These are phyloP conservation scores for Candida odintsovae DNA, from an alignment of 805 yeast genomes.

Conservation along the genomic window DNA sequence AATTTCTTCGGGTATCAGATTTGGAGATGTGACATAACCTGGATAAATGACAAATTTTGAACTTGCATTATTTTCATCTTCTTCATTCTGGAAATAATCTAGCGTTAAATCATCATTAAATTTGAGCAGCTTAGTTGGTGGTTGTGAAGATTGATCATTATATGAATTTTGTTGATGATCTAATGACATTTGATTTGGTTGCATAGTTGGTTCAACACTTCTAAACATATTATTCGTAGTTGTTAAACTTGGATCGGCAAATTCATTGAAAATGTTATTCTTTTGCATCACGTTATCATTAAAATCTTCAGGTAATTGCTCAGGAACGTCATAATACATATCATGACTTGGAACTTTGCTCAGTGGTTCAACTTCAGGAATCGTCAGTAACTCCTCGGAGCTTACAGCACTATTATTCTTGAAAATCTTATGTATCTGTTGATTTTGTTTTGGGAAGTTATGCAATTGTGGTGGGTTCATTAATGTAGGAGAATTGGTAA, in stretches of 20 bases:
- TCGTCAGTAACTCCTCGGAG: constrained; percentile 21
- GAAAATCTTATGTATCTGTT: constrained; percentile 10
- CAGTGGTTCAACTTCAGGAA: constrained; percentile 14
- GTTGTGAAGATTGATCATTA: constrained; percentile 3
- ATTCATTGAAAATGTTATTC: constrained; percentile 19
- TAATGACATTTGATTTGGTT: neutral
- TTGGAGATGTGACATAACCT: constrained; percentile 8
- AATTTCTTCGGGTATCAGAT: constrained; percentile 20
- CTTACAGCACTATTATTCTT: constrained; percentile 19
- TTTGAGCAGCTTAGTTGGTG: constrained; percentile 16
- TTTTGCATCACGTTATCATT: neutral
- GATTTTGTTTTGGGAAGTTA: constrained; percentile 10
- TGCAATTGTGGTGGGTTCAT: constrained; percentile 1
- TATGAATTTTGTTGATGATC: neutral
- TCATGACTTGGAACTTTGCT: constrained; percentile 16
- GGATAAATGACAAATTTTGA: constrained; percentile 19
- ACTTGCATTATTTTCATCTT: constrained; percentile 8
- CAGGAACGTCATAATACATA: constrained; percentile 22
- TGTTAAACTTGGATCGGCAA: constrained; percentile 23
- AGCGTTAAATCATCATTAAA: constrained; percentile 23
- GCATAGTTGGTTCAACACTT: neutral
- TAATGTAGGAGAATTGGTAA: neutral
- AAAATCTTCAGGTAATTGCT: constrained; percentile 7
- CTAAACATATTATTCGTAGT: constrained; percentile 13
- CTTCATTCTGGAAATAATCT: constrained; percentile 21